phyloP scores from a whole-genome alignment of 257 asterid species.

The Nicotiana tomentosiformis region DNA sequence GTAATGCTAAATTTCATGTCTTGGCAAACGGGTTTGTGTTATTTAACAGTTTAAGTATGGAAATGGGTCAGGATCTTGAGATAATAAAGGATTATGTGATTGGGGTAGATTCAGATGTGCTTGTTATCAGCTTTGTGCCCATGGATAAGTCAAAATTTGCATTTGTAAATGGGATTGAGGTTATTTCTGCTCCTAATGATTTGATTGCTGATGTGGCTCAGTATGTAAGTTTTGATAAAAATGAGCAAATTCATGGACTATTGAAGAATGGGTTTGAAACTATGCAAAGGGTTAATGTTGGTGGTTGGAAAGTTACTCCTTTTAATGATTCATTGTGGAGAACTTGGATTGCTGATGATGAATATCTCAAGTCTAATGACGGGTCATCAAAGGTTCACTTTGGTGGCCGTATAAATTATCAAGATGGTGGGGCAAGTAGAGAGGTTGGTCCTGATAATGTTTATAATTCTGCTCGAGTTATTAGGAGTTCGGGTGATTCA shows the following conservation, averaged over 20 bases:
- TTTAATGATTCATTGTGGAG: conserved; percentile 94
- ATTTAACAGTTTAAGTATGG: conserved; percentile 42
- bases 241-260: conserved; percentile 46
- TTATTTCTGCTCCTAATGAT: conserved; percentile 77
- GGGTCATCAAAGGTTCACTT: conserved; percentile 36
- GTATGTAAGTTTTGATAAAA: conserved; percentile 37
- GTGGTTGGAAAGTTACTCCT: conserved; percentile 92
- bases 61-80: conserved; percentile 8
- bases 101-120: conserved; percentile 40
- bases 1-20: conserved; percentile 64
- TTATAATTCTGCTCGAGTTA: conserved; percentile 69
- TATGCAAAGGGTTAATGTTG: conserved; percentile 70
- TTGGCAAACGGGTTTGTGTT: conserved; percentile 66
- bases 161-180: conserved; percentile 79
- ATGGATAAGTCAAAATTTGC: conserved; percentile 41
- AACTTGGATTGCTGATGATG: conserved; percentile 77
- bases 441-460: conserved; percentile 93
- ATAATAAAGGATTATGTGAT: conserved; percentile 65
- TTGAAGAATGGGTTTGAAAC: conserved; percentile 70
- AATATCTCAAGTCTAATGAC: conserved; percentile 26
- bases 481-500: conserved; percentile 38
- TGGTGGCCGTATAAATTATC: conserved; percentile 65
- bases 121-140: conserved; percentile 55
- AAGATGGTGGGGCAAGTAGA: conserved; percentile 68
- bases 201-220: conserved; percentile 65